Evolutionary conservation across 768 basidiomycete species (phyloP), one percentile per base, ranked within the genome.

Genomic region (Pulveroboletus sp.): DNA sequence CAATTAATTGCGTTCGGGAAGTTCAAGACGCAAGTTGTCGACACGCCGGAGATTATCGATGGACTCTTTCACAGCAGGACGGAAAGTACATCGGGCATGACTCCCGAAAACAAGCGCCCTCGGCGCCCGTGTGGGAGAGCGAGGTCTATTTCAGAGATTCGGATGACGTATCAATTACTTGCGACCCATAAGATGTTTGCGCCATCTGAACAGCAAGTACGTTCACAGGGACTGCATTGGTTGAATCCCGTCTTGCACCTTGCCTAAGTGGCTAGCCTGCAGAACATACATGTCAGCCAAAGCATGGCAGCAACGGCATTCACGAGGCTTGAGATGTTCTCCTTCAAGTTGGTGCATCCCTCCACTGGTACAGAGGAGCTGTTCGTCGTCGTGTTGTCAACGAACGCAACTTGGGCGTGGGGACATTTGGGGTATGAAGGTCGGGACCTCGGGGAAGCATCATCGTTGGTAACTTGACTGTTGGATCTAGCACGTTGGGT

Each of bases 191-290:
- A 9, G 45, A 23, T 43, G 27, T 19, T 31, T 30, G n/a, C 34
- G 20, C 24, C 45, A 31, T 34, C 20, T 44, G 4, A 23, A 17
- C 46, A 43, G 17, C 2, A 27, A 45, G 22, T 27, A 20, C 36
- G 42, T 20, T 48, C 59, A 38, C 59, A 43, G 17, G 26, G 24
- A 27, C 12, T 37, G 10, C 48, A 46, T 22, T 16, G 17, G 39
- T 42, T 45, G 17, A n/a, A 50, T 23, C 7, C 42, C 42, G 6
- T 27, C 43, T 2, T 13, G 20, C 39, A 53, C 45, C 35, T 58
- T 27, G 35, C 16, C 30, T 45, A 42, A 14, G 14, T 20, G 30
- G n/a, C 8, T 24, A 38, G 5, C n/a, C 29, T 37, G 35, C 14
- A 9, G n/a, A n/a, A n/a, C n/a, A 22, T 19, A 13, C 27, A 2